Evolutionary conservation across 306 rosid genomes (phyloP).

Genomic region (Glycine soja): DNA sequence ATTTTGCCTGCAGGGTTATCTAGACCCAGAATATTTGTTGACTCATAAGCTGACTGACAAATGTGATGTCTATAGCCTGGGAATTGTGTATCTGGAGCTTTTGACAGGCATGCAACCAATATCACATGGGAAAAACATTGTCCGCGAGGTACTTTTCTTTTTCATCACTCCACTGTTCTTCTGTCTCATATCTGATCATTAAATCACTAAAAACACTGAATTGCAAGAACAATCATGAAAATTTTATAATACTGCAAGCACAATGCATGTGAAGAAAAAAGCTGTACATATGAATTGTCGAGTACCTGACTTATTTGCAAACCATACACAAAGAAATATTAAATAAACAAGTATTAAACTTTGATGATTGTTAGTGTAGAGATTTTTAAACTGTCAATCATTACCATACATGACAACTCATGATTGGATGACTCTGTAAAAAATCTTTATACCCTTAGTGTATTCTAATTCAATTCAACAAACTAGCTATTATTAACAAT

Average conservation of each 20-base stretch:
- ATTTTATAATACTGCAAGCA: background rate
- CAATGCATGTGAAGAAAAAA: background rate
- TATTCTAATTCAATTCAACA: background rate
- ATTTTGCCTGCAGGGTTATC: conserved; percentile 66
- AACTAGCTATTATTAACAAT: background rate
- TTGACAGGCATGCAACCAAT: conserved; percentile 73
- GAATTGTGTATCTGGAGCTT: conserved; percentile 78
- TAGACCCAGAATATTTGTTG: conserved; percentile 80
- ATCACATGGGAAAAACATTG: conserved; percentile 81
- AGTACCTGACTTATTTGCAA: background rate
- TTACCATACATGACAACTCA: background rate
- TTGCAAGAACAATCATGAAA: conserved; percentile 4
- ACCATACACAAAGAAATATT: background rate
- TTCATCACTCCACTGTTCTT: background rate
- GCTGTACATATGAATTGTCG: background rate
- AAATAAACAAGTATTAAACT: background rate
- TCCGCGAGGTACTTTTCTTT: conserved; percentile 68
- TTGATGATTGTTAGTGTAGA: background rate
- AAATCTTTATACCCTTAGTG: background rate
- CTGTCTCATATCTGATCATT: background rate
- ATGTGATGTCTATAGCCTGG: conserved; percentile 82
- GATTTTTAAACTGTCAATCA: background rate
- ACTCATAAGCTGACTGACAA: conserved; percentile 81
- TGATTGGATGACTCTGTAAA: background rate
- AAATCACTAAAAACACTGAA: conserved; percentile 2